These are phyloP conservation scores for Suillus plorans DNA, from an alignment of 768 basidiomycete species.

Conservation along the genomic window DNA sequence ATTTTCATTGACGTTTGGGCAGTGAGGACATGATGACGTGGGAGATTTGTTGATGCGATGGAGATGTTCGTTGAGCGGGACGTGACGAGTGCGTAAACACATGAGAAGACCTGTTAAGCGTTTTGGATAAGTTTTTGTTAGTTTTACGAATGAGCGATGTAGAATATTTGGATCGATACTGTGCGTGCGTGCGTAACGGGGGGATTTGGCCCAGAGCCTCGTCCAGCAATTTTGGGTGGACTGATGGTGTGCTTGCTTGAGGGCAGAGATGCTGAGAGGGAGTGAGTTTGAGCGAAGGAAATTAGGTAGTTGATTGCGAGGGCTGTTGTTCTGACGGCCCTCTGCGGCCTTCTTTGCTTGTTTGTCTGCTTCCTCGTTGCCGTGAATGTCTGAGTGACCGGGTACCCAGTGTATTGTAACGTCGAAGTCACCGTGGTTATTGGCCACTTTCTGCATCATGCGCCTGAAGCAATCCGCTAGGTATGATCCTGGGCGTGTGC, in stretches of 20 bases:
- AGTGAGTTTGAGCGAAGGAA: neutral
- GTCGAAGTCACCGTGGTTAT: too few relatives aligned
- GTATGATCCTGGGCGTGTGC: too few relatives aligned
- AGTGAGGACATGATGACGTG: conserved; percentile 25
- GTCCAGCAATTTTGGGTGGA: neutral
- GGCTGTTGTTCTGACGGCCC: neutral
- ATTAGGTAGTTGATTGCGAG: neutral
- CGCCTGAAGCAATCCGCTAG: too few relatives aligned
- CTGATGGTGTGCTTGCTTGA: neutral
- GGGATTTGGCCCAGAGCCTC: conserved; percentile 3
- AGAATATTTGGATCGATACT: neutral
- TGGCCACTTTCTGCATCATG: too few relatives aligned
- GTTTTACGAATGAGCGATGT: neutral
- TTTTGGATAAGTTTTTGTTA: conserved; percentile 6
- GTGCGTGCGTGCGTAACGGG: neutral
- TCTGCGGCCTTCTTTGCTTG: conserved; percentile 2
- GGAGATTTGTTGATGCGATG: conserved; percentile 23
- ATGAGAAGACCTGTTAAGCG: conserved; percentile 23
- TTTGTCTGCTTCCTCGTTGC: neutral
- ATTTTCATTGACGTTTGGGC: conserved; percentile 27
- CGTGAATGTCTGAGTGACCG: neutral
- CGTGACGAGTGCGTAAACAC: conserved; percentile 33
- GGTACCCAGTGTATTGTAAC: neutral
- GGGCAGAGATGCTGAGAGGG: neutral
- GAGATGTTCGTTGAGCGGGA: conserved; percentile 31